These are phyloP conservation scores for Cladosporium sp. DNA, from an alignment of 2,329 filamentous ascomycete species.

Conservation along the genomic window DNA sequence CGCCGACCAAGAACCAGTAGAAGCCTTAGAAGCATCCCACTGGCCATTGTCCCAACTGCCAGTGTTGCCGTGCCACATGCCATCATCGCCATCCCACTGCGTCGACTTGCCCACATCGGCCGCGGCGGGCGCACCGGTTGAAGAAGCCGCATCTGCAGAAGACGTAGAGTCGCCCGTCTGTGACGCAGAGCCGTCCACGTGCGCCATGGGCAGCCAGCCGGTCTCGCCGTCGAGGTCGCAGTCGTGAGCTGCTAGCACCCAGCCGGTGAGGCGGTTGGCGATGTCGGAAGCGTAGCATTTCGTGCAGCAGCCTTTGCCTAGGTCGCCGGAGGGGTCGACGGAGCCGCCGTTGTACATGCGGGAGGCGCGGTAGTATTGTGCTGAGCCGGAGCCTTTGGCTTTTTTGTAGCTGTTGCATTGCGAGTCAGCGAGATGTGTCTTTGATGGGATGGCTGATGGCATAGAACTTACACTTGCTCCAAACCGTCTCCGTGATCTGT, in stretches of 20 bases:
- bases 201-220: conserved; percentile 8
- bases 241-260: conserved; percentile 24
- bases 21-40: background rate
- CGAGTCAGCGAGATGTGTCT: too few relatives aligned
- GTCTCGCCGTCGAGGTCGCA: conserved; percentile 6
- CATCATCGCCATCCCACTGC: conserved; percentile 10
- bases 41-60: conserved; percentile 5
- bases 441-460: too few relatives aligned
- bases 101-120: conserved; percentile 2
- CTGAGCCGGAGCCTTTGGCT: conserved; percentile 4
- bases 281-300: conserved; percentile 51
- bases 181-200: conserved; percentile 1
- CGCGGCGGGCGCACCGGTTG: background rate
- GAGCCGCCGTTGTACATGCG: conserved; percentile 50
- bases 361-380: conserved; percentile 43
- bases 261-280: conserved; percentile 46
- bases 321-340: conserved; percentile 25
- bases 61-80: conserved; percentile 10
- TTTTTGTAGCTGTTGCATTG: conserved; percentile 1
- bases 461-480: conserved; percentile 29
- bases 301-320: conserved; percentile 44
- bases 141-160: background rate
- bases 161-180: background rate
- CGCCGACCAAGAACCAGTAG: conserved; percentile 1
- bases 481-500: conserved; percentile 42